Base-by-base conservation (phyloP, 306 rosid genomes). In the Vicia faba region DNA sequence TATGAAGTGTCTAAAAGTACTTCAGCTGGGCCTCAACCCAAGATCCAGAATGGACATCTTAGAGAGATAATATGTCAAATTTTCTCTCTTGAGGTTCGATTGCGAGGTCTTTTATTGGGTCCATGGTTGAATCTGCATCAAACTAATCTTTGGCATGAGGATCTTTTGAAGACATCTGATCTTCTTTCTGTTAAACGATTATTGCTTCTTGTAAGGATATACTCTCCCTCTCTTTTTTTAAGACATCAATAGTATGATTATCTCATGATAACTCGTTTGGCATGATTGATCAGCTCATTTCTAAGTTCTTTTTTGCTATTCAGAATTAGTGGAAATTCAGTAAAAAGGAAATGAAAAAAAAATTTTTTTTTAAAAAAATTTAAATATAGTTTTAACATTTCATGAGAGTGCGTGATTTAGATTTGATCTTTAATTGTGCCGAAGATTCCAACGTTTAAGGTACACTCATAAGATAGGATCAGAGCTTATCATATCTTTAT, bases 91-190 rank as follows among this genome's bases (percentile, higher is more conserved):
- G 96, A 83, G 85, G 83, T 81, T 78, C 97, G 92, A 41, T 74
- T 90, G 71, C 91, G 80, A 48, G 99, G 99, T 69, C 88, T 93
- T 73, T 79, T 93, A 41, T 68, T 68, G 80, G 97, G 99, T 77
- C 99, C 99, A 40, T 93, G 96, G 99, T 77, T 93, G 87, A 78
- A 80, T 78, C 74, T 73, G 46, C 83, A 81, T 72, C 84, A 83
- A 66, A 73, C 77, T 29, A 78, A 74, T 76, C 69, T 62, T 62
- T 90, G 96, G 99, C 88, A 76, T 57, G 75, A 71, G 72, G 81
- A 81, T 70, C 81, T 87, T 79, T 69, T 84, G 36, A 75, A 74
- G 83, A 75, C 95, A 64, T 61, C 66, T 70, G 95, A 82, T 79
- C n/a, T 88, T 61, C 71, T 72, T 11, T 78, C 87, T 68, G 79